phyloP scores from a whole-genome alignment of 805 yeast genomes.

The Wickerhamiella sorbophila region DNA sequence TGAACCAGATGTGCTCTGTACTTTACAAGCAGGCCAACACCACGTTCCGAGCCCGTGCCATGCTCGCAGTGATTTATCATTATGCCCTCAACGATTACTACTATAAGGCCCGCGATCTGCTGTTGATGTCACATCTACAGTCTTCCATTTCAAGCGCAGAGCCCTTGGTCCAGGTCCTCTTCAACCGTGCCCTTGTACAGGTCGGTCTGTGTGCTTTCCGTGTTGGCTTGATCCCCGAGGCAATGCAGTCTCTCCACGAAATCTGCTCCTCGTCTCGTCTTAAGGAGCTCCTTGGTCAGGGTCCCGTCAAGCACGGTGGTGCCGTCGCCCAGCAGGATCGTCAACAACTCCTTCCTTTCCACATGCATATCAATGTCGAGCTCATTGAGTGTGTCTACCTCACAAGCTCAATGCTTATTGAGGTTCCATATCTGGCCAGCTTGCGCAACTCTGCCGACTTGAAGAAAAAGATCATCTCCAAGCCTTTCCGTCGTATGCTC shows the following conservation, averaged over 20 bases:
- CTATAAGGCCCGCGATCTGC: slow-evolving; percentile 73
- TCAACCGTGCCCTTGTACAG: slow-evolving; percentile 91
- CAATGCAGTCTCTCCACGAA: slow-evolving; percentile 78
- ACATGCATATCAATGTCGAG: slow-evolving; percentile 94
- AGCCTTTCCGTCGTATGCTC: slow-evolving; percentile 79
- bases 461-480: slow-evolving; percentile 52
- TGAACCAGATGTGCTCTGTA: slow-evolving; percentile 50
- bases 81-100: slow-evolving; percentile 80
- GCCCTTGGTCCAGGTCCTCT: slow-evolving; percentile 73
- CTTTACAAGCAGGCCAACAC: slow-evolving; percentile 55
- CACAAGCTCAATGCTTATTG: slow-evolving; percentile 78
- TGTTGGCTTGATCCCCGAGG: slow-evolving; percentile 67
- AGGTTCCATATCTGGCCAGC: slow-evolving; percentile 81
- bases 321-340: slow-evolving; percentile 31
- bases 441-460: slow-evolving; percentile 38
- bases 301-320: slow-evolving; percentile 47
- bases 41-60: slow-evolving; percentile 65
- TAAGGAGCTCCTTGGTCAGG: slow-evolving; percentile 91
- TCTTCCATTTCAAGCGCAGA: slow-evolving; percentile 73
- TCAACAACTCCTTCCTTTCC: slow-evolving; percentile 87
- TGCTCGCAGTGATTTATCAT: slow-evolving; percentile 75
- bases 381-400: slow-evolving; percentile 85
- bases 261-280: slow-evolving; percentile 72
- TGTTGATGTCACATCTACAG: slow-evolving; percentile 75
- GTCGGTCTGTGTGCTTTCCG: slow-evolving; percentile 94